Percentiles rank a stretch among this genome's conserved stretches.
Evolutionary conservation across 2,329 filamentous ascomycete genomes (phyloP).

Genomic region (Metarhizium anisopliae): DNA sequence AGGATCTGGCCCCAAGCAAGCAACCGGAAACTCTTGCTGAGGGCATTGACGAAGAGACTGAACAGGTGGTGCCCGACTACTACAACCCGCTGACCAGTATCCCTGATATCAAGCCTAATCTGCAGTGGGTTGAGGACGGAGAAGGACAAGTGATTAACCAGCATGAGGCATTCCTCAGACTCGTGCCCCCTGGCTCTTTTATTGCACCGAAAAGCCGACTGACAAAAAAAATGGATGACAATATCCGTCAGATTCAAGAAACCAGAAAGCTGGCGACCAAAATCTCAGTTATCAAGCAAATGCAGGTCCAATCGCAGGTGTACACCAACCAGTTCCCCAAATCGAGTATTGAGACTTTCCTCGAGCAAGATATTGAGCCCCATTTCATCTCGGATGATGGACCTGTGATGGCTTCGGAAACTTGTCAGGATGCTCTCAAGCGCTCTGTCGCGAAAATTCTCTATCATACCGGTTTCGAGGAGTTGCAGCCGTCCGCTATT

Average conservation of each 20-base stretch:
- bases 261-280: constrained; percentile 93
- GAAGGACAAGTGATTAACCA: constrained; percentile 86
- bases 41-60: constrained; percentile 85
- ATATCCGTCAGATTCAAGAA: constrained; percentile 92
- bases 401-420: constrained; percentile 74
- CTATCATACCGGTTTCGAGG: constrained; percentile 93
- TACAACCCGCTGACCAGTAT: constrained; percentile 82
- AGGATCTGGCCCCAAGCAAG: constrained; percentile 34
- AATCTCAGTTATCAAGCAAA: constrained; percentile 96
- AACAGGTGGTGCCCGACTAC: constrained; percentile 83
- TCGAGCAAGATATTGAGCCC: constrained; percentile 78
- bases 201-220: constrained; percentile 65
- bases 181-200: constrained; percentile 70
- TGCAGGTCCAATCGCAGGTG: constrained; percentile 96
- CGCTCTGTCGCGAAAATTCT: constrained; percentile 90
- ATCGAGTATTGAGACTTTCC: constrained; percentile 82
- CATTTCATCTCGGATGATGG: constrained; percentile 85
- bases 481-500: constrained; percentile 88
- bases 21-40: constrained; percentile 75
- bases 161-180: constrained; percentile 71
- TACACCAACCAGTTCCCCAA: constrained; percentile 98
- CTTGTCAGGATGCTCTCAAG: constrained; percentile 76
- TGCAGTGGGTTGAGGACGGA: constrained; percentile 83
- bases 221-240: constrained; percentile 73
- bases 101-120: constrained; percentile 68